phyloP scores from a whole-genome alignment of 495 filamentous ascomycete genomes.

The Tuber indicum region DNA sequence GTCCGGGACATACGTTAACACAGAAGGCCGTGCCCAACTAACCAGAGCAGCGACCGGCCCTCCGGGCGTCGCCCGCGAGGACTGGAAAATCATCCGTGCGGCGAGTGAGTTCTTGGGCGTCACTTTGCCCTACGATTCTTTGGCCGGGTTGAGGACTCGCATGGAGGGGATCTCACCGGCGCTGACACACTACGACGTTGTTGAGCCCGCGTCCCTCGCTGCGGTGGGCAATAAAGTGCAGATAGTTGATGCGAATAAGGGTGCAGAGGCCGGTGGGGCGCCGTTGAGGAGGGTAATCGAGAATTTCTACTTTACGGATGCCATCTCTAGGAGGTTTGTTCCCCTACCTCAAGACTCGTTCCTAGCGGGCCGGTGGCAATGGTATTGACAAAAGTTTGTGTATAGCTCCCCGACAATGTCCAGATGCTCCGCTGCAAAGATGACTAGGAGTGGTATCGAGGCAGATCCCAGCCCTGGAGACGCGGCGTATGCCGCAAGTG shows the following conservation, averaged over 20 bases:
- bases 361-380: slow-evolving; percentile 1
- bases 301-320: slow-evolving; percentile 96
- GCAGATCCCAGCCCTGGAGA: slow-evolving; percentile 29
- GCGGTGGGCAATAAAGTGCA: slow-evolving; percentile 67
- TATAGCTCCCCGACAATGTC: slow-evolving; percentile 92
- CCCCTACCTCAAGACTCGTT: slow-evolving; percentile 15
- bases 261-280: slow-evolving; percentile 56
- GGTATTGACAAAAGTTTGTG: slow-evolving; percentile 40
- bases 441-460: slow-evolving; percentile 27
- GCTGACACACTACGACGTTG: slow-evolving; percentile 79
- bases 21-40: slow-evolving; percentile 90
- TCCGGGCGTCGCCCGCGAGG: slow-evolving; percentile 81
- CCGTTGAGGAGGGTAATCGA: slow-evolving; percentile 77
- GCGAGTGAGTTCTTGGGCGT: slow-evolving; percentile 81
- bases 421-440: slow-evolving; percentile 66
- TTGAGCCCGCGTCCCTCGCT: slow-evolving; percentile 67
- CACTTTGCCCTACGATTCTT: slow-evolving; percentile 84
- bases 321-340: slow-evolving; percentile 81
- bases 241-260: slow-evolving; percentile 92
- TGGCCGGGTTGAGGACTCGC: slow-evolving; percentile 76
- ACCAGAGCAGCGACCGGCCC: slow-evolving; percentile 77
- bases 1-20: slow-evolving; percentile 93
- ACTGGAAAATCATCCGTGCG: slow-evolving; percentile 98
- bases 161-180: slow-evolving; percentile 93
- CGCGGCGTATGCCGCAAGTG: slow-evolving; percentile 32